Conservation (phyloP, 2,329 filamentous ascomycete genomes). For the Didymella lethalis region DNA sequence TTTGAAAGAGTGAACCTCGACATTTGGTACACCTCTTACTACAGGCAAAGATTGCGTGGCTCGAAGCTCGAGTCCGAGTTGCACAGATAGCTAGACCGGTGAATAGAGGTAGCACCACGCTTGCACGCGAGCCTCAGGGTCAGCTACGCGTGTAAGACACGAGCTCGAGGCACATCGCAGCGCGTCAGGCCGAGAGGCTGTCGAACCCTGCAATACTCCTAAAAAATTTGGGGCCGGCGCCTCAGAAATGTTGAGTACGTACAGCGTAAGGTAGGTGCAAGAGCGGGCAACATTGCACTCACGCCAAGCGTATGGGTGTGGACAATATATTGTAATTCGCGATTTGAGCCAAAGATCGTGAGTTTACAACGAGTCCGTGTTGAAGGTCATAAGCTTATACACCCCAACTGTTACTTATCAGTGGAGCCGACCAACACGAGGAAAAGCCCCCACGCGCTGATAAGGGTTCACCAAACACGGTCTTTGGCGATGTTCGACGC, state of each 20-base stretch:
- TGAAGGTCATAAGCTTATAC: slow-evolving; percentile 17
- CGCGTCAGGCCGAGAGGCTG: not conserved
- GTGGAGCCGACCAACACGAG: slow-evolving; percentile 17
- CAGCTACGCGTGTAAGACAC: slow-evolving; percentile 23
- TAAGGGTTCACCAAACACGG: slow-evolving; percentile 21
- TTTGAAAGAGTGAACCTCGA: not conserved
- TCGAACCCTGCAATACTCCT: slow-evolving; percentile 7
- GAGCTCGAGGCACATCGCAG: slow-evolving; percentile 7
- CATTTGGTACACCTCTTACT: slow-evolving; percentile 7
- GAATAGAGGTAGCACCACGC: slow-evolving; percentile 4
- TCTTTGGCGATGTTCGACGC: slow-evolving; percentile 14
- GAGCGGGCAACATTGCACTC: slow-evolving; percentile 6
- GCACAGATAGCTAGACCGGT: slow-evolving; percentile 6
- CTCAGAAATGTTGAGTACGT: slow-evolving; percentile 2
- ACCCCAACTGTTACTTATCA: slow-evolving; percentile 20
- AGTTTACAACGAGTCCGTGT: slow-evolving; percentile 10
- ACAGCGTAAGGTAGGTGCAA: slow-evolving; percentile 18
- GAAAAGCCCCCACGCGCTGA: slow-evolving; percentile 29
- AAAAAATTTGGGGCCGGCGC: slow-evolving; percentile 6
- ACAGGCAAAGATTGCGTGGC: not conserved
- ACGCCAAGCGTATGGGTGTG: slow-evolving; percentile 9
- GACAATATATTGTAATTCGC: slow-evolving; percentile 19
- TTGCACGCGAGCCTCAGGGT: slow-evolving; percentile 12
- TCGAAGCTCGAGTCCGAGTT: not conserved
- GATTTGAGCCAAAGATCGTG: slow-evolving; percentile 13